Conservation (phyloP, 371 early-diverging fungal species). For the Mucor mucedo region DNA sequence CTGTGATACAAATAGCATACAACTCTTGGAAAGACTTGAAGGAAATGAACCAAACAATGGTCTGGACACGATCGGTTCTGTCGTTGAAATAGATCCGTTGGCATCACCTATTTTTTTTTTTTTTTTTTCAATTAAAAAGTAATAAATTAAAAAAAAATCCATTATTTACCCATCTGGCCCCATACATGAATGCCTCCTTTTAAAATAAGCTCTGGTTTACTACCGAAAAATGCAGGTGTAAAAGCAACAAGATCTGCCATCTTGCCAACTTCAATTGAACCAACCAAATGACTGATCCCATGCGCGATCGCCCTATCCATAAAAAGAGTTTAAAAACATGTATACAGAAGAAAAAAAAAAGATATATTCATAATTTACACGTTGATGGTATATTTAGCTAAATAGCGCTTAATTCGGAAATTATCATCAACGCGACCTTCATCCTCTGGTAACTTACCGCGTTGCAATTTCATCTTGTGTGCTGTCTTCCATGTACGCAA, state of each 20-base stretch:
- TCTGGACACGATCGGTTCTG: slow-evolving; percentile 83
- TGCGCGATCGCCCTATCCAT: slow-evolving; percentile 73
- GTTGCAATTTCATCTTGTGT: slow-evolving; percentile 86
- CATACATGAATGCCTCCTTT: slow-evolving; percentile 88
- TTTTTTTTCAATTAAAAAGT: neutral
- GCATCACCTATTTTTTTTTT: slow-evolving; percentile 66
- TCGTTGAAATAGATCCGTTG: slow-evolving; percentile 84
- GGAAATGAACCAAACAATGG: slow-evolving; percentile 83
- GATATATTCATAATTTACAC: slow-evolving; percentile 48
- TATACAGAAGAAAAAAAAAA: neutral
- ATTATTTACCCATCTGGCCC: slow-evolving; percentile 68
- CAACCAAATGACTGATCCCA: slow-evolving; percentile 88
- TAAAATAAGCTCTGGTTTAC: slow-evolving; percentile 83
- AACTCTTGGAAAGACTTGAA: slow-evolving; percentile 58
- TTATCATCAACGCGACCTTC: slow-evolving; percentile 67
- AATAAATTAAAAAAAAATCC: neutral
- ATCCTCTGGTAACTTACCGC: slow-evolving; percentile 69
- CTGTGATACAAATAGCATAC: slow-evolving; percentile 82
- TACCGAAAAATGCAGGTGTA: slow-evolving; percentile 84
- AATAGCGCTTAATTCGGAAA: slow-evolving; percentile 81
- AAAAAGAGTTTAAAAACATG: neutral
- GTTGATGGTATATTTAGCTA: slow-evolving; percentile 96
- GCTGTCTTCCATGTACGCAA: slow-evolving; percentile 93
- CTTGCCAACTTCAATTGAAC: slow-evolving; percentile 92
- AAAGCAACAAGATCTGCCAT: slow-evolving; percentile 91